phyloP scores from a whole-genome alignment of 306 rosid species.

The Cucurbita pepo region DNA sequence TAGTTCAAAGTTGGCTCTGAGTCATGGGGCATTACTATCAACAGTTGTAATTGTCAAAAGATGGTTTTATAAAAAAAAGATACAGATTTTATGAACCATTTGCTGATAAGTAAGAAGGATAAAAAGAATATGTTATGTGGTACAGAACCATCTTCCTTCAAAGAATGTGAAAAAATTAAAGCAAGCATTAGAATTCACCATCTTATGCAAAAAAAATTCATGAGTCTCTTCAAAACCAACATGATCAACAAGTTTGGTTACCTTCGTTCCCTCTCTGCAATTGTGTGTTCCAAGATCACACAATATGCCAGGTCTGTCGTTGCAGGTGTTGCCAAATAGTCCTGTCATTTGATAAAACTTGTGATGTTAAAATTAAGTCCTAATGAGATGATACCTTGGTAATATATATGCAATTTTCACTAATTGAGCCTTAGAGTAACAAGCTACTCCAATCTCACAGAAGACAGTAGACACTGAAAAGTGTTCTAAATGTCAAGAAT shows the following conservation, averaged over 20 bases:
- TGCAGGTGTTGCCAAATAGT: slow-evolving; percentile 65
- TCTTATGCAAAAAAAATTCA: background rate
- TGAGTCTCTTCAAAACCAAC: background rate
- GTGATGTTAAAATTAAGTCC: slow-evolving; percentile 8
- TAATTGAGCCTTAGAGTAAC: background rate
- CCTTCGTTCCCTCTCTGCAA: slow-evolving; percentile 99
- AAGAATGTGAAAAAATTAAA: background rate
- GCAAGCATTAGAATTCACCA: background rate
- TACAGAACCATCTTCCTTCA: background rate
- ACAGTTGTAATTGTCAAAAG: background rate
- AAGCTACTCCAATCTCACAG: background rate
- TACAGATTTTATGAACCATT: background rate
- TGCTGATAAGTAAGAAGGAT: background rate
- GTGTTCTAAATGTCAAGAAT: background rate
- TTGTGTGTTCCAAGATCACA: slow-evolving; percentile 88
- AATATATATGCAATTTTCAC: background rate
- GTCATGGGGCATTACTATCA: background rate
- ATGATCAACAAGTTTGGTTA: slow-evolving; percentile 25
- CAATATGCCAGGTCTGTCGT: slow-evolving; percentile 86
- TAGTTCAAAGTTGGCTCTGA: background rate
- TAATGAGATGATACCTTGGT: background rate
- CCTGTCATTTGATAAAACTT: slow-evolving; percentile 44
- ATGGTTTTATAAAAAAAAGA: background rate
- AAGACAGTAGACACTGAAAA: background rate
- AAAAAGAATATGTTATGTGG: background rate